Evolutionary conservation across 352 stramenopile genomes (phyloP).

Genomic region (Peronospora destructor): DNA sequence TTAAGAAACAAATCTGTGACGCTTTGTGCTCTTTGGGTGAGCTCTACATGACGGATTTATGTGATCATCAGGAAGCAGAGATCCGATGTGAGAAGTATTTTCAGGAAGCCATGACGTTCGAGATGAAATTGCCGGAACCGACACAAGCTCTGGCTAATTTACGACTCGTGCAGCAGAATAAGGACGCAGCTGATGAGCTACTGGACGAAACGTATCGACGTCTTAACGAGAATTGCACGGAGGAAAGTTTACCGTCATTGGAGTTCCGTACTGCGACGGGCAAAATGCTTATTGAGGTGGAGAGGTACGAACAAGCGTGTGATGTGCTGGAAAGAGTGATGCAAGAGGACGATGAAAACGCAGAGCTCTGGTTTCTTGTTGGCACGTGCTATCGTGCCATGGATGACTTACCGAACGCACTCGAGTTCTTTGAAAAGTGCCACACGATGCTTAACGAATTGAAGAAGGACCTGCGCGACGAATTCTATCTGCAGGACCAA

Average conservation of each 20-base stretch:
- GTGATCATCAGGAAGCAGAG: constrained; percentile 89
- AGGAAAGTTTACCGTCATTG: constrained; percentile 67
- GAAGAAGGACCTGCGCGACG: constrained; percentile 59
- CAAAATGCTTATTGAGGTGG: constrained; percentile 84
- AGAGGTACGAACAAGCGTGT: constrained; percentile 72
- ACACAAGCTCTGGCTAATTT: constrained; percentile 93
- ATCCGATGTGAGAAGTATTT: constrained; percentile 88
- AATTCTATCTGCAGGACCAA: constrained; percentile 73
- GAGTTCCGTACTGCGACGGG: constrained; percentile 80
- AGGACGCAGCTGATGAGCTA: constrained; percentile 82
- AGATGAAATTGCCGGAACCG: constrained; percentile 88
- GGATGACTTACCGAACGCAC: constrained; percentile 68
- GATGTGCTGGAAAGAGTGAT: constrained; percentile 83
- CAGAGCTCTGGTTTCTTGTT: constrained; percentile 86
- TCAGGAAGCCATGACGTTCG: constrained; percentile 83
- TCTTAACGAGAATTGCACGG: constrained; percentile 71
- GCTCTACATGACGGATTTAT: constrained; percentile 97
- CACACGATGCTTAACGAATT: constrained; percentile 70
- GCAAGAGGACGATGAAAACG: constrained; percentile 87
- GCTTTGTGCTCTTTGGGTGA: constrained; percentile 93
- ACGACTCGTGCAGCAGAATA: constrained; percentile 89
- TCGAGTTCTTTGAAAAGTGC: constrained; percentile 86
- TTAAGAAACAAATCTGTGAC: constrained; percentile 90
- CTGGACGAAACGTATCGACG: constrained; percentile 89
- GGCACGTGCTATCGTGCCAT: constrained; percentile 83